Evolutionary conservation across 148 eudicot species (phyloP), one percentile per base, ranked within the genome.

Genomic region (Euryodendron excelsum): DNA sequence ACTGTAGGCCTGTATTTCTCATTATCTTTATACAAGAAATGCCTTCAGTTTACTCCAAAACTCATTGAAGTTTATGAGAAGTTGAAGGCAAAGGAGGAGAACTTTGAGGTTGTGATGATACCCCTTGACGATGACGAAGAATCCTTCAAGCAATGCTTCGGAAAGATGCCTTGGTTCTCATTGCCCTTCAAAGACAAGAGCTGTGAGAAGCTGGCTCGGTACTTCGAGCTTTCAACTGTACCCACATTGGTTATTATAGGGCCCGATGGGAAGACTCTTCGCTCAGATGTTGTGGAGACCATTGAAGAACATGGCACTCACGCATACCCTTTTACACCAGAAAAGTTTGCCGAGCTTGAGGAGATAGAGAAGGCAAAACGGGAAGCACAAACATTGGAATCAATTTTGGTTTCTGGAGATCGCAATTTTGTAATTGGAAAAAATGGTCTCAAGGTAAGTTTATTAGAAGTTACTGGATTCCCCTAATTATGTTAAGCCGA

Each of bases 191-290:
- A 84, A 67, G 97, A 91, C 75, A 87, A 80, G 71, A 82, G 68
- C 30, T 79, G 88, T 74, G 65, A 70, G 41, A 89, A 91, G 76
- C 75, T 91, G 77, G 86, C 83, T 48, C 89, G 88, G 18, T 88
- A 87, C 76, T 93, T 91, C 66, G 90, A 91, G 83, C 80, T 93
- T 53, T 56, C 80, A 15, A 63, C 80, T 4, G 76, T 93, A 73
- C 94, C 94, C 1, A 75, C 93, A 23, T 59, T 93, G 59, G 88
- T 84, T 56, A 82, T 88, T 27, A 56, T 92, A 59, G 97, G 93
- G 30, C 90, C 90, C 5, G 88, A 91, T 83, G 94, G 97, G 21
- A 93, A 88, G 73, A 93, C 91, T 65, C 86, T 91, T 59, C 90
- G 89, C 48, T 65, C 84, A 14, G 88, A 93, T 77, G 94, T 79